Conservation (phyloP, 495 filamentous ascomycete genomes). For the Lasiosphaeria hispida region DNA sequence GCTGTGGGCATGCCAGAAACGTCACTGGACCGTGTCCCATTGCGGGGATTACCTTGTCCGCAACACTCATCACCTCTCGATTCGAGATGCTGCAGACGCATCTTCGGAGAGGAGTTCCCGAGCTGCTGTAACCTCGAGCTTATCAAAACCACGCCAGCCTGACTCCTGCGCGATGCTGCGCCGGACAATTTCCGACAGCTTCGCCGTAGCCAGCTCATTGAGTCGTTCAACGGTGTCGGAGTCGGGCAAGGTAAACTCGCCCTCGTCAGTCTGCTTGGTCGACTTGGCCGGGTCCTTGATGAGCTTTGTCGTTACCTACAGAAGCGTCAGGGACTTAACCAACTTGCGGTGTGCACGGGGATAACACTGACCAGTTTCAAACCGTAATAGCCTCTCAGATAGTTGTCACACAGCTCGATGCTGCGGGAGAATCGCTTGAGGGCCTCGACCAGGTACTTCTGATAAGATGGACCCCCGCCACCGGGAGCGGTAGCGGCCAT, state of each 20-base stretch:
- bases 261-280: conserved; percentile 34
- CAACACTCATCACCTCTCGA: conserved; percentile 33
- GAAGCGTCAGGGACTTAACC: conserved; percentile 15
- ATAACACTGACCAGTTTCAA: conserved; percentile 65
- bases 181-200: conserved; percentile 73
- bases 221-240: conserved; percentile 61
- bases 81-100: conserved; percentile 22
- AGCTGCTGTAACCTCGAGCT: conserved; percentile 74
- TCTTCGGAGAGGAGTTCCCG: conserved; percentile 62
- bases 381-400: conserved; percentile 89
- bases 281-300: conserved; percentile 34
- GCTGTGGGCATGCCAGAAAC: conserved; percentile 20
- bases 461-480: conserved; percentile 36
- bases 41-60: conserved; percentile 11
- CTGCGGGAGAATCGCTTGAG: conserved; percentile 82
- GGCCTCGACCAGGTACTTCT: conserved; percentile 62
- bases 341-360: neutral
- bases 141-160: conserved; percentile 70
- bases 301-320: conserved; percentile 41
- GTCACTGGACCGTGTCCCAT: conserved; percentile 27
- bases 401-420: conserved; percentile 89
- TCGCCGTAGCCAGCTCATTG: conserved; percentile 68
- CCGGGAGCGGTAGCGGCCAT: conserved; percentile 56
- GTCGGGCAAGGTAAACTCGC: conserved; percentile 44
- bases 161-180: conserved; percentile 55